Percentiles rank a stretch among this genome's conserved stretches.
These are phyloP conservation scores for Pseudogymnoascus sp. DNA, from an alignment of 2,329 filamentous ascomycete genomes.

Conservation along the genomic window DNA sequence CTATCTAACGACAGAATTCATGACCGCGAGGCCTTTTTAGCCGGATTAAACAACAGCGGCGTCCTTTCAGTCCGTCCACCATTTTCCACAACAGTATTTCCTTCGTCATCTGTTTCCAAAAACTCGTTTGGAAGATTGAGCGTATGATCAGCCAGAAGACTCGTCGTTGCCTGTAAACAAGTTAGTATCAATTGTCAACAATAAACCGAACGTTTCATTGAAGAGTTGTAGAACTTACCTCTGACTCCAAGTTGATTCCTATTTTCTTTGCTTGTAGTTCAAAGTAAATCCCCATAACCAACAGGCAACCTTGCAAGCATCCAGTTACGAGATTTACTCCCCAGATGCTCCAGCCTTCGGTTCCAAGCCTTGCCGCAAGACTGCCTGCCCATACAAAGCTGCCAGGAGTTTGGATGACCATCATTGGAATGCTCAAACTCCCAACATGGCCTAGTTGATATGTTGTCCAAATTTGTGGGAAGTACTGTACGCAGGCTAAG, in stretches of 20 bases:
- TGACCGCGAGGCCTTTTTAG: conserved; percentile 10
- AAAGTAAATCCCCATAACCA: conserved; percentile 75
- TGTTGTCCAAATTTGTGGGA: conserved; percentile 92
- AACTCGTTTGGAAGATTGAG: conserved; percentile 7
- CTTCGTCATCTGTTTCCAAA: conserved; percentile 21
- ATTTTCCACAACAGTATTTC: conserved; percentile 19
- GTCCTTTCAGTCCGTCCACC: conserved; percentile 18
- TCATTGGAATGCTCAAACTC: conserved; percentile 91
- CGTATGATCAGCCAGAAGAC: not conserved
- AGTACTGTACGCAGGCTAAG: conserved; percentile 80
- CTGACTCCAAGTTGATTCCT: not conserved
- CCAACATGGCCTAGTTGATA: conserved; percentile 77
- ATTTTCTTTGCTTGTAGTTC: conserved; percentile 36
- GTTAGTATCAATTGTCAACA: not conserved
- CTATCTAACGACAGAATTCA: not conserved
- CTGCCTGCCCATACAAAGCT: conserved; percentile 84
- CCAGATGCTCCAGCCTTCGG: conserved; percentile 91
- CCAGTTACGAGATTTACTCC: conserved; percentile 84
- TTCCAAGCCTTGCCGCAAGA: conserved; percentile 69
- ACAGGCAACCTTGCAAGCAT: conserved; percentile 68
- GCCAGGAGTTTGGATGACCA: conserved; percentile 94
- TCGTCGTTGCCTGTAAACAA: not conserved
- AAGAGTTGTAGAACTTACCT: not conserved
- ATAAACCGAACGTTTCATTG: not conserved
- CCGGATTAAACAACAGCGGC: conserved; percentile 16